Evolutionary conservation across 2,329 filamentous ascomycete species (phyloP).

Genomic region (Aspergillus quadrilineatus): DNA sequence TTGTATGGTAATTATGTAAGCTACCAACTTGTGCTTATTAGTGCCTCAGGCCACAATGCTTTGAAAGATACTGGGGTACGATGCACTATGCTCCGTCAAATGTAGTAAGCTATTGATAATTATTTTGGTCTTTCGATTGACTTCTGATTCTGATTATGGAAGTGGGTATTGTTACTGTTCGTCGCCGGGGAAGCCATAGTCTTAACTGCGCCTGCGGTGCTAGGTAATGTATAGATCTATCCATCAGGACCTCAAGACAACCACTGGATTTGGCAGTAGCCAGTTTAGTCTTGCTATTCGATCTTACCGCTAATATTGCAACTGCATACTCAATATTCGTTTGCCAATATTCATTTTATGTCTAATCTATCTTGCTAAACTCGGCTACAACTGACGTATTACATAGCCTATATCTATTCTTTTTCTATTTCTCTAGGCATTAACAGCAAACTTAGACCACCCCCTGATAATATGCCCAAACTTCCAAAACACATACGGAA

Average conservation of each 20-base stretch:
- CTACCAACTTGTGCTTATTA: not conserved
- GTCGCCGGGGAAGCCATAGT: not conserved
- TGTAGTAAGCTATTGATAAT: not conserved
- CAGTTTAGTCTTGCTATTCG: not conserved
- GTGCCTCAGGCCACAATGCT: not conserved
- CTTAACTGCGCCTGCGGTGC: not conserved
- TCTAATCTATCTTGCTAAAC: not conserved
- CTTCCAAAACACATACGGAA: conserved; percentile 40
- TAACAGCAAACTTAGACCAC: conserved; percentile 19
- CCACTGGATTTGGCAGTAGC: not conserved
- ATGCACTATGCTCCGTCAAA: not conserved
- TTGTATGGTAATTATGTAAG: conserved; percentile 5
- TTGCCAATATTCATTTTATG: too few species aligned
- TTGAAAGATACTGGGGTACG: not conserved
- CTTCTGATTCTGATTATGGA: not conserved
- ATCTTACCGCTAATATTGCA: not conserved
- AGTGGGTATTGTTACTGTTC: not conserved
- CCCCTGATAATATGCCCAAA: conserved; percentile 24
- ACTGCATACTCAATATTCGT: too few species aligned
- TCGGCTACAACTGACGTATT: not conserved
- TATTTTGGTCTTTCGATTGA: not conserved
- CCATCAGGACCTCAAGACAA: too few species aligned
- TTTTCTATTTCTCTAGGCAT: not conserved
- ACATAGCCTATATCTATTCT: conserved; percentile 3
- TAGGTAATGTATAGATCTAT: not conserved